Percentiles rank a stretch among this genome's conserved stretches.
Evolutionary conservation across 192 early-diverging fungal genomes (phyloP).

Genomic region (Coemansia erecta): DNA sequence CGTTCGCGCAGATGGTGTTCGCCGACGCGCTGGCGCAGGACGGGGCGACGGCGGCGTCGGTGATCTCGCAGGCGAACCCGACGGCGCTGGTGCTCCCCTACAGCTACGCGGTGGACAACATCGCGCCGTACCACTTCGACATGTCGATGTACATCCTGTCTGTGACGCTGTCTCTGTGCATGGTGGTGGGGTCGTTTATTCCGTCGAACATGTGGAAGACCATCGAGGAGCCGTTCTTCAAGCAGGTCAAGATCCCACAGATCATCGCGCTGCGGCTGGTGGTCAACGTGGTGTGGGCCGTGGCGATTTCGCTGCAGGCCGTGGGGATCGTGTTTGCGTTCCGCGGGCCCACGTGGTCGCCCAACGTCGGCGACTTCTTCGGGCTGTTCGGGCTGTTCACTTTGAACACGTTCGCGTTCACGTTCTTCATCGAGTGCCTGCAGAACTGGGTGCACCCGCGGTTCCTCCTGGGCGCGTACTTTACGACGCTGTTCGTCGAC

Average conservation of each 20-base stretch:
- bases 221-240: constrained; percentile 48
- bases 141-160: constrained; percentile 47
- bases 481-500: constrained; percentile 42
- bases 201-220: constrained; percentile 56
- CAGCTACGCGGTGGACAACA: constrained; percentile 37
- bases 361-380: constrained; percentile 37
- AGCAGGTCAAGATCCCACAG: constrained; percentile 30
- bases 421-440: constrained; percentile 51
- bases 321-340: constrained; percentile 42
- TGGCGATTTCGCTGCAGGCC: constrained; percentile 30
- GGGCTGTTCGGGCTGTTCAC: constrained; percentile 36
- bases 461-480: constrained; percentile 42
- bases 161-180: constrained; percentile 42
- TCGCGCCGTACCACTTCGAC: constrained; percentile 50
- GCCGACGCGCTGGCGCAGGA: not conserved
- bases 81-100: constrained; percentile 36
- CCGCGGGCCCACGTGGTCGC: constrained; percentile 38
- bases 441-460: constrained; percentile 50
- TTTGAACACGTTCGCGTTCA: constrained; percentile 38
- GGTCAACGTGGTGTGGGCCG: constrained; percentile 34
- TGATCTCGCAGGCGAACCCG: constrained; percentile 30
- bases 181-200: constrained; percentile 47
- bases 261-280: constrained; percentile 26
- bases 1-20: constrained; percentile 32
- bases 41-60: constrained; percentile 2